Base-by-base conservation (phyloP, 2,329 filamentous ascomycete species). In the Botryotinia convoluta region DNA sequence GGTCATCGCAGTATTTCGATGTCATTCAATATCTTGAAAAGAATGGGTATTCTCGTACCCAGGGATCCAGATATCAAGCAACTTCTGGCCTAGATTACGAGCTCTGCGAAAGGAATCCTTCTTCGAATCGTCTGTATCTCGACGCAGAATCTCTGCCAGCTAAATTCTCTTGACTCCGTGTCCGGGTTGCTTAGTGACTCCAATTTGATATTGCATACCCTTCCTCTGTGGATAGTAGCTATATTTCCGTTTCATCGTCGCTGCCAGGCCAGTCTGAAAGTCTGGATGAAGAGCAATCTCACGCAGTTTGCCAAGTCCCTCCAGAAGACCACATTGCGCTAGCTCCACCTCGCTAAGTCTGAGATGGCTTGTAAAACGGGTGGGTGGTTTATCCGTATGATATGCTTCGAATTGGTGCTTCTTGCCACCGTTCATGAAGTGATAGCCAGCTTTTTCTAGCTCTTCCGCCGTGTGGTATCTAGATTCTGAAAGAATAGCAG, bases 1-100 rank as follows among this genome's bases (percentile, higher is more conserved):
- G 39, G 39, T 63, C 61, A 63, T 63, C 18, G 61, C 39, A 4
- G 61, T 32, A 22, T 63, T 63, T 22, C 61, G 37, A 44, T 44
- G 61, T 39, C 61, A 63, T 44, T 63, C 61, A 44, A 29, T n/a
- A 4, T 44, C 61, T 16, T 63, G 61, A 18, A 63, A 63, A 22
- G 37, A n/a, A 4, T 63, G 14, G 1, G 39, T 44, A 29, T 63
- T 29, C 61, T 44, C 42, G 37, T 63, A 63, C 16, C 42, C 61
- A 44, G 61, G 61, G 8, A 44, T 63, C 61, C 39, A 63, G 4
- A 63, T 63, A 63, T 63, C 61, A 18, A 63, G 39, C n/a, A 63
- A 29, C 16, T 44, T 63, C 9, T 63, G 61, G 14, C 61, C 61
- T 20, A 63, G 8, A 29, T 5, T 29, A 7, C 39, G 61, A 29